These are phyloP conservation scores for Neonectria coccinea DNA, from an alignment of 2,329 filamentous ascomycete species.

Conservation along the genomic window DNA sequence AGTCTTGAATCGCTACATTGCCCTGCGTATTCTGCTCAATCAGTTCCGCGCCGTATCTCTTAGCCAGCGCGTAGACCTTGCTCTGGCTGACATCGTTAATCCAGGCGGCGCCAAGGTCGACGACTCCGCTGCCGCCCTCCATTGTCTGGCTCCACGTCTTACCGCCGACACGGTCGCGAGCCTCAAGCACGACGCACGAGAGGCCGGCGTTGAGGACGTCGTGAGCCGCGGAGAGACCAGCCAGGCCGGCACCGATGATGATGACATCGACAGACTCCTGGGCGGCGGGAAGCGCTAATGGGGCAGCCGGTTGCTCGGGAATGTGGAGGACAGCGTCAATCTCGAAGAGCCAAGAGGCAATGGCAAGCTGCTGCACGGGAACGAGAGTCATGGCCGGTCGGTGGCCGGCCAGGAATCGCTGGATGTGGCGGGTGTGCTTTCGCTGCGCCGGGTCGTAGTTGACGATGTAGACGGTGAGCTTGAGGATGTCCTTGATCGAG, in stretches of 20 bases:
- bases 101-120: conserved; percentile 69
- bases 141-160: conserved; percentile 58
- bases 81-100: conserved; percentile 67
- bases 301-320: conserved; percentile 23
- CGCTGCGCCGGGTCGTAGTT: conserved; percentile 54
- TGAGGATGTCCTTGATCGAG: conserved; percentile 52
- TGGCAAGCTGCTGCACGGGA: conserved; percentile 55
- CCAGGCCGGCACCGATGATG: conserved; percentile 59
- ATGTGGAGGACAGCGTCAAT: conserved; percentile 54
- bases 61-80: conserved; percentile 55
- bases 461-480: conserved; percentile 58
- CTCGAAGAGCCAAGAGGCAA: conserved; percentile 56
- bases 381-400: conserved; percentile 57
- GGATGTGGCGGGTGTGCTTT: conserved; percentile 52
- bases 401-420: conserved; percentile 53
- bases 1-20: conserved; percentile 55
- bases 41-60: conserved; percentile 56
- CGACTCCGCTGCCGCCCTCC: conserved; percentile 47
- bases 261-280: conserved; percentile 43
- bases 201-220: conserved; percentile 50
- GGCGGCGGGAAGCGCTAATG: conserved; percentile 19
- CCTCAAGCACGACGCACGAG: conserved; percentile 59
- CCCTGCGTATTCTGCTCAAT: conserved; percentile 60
- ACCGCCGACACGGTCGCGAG: conserved; percentile 61
- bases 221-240: conserved; percentile 51